Base-by-base conservation (phyloP, 1,284 basidiomycete species). In the Fomes fomentarius region DNA sequence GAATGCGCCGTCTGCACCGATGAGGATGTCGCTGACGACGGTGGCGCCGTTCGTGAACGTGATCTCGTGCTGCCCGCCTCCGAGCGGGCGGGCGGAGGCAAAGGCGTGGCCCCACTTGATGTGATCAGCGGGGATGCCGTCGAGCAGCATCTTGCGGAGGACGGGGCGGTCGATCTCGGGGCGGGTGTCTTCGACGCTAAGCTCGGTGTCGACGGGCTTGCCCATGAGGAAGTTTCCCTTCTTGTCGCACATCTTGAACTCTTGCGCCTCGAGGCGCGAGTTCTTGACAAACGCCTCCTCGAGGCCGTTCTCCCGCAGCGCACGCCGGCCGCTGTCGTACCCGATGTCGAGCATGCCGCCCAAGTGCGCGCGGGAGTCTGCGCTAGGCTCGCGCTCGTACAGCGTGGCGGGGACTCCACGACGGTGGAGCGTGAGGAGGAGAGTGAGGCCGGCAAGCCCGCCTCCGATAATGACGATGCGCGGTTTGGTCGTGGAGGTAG, bases 1-100 rank as follows among this genome's bases (percentile, higher is more conserved):
- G 70, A 74, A 77, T 6, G 75, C 67, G 10, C 79, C 78, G 52
- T 80, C 79, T 10, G 79, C 78, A n/a, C 78, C 79, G 21, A 81
- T 63, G 26, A 80, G 64, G 40, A 77, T 8, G 39, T 55, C 57
- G 17, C 15, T 26, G 6, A 50, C 33, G 5, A 46, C 22, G 9
- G 33, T 34, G 17, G 28, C 8, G 25, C 53, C 57, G 43, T 52
- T 52, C 2, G 53, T 26, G 47, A 58, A 58, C 17, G 47, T 44
- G 28, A 58, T 34, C 50, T 58, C 57, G 43, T 54, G 57, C 39
- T 33, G 22, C 17, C 57, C 53, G 25, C 21, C 26, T 5, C 30
- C 50, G 24, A 58, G 43, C 0, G 38, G 28, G 3, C 39, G 38
- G 10, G 47, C 43, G 10, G 47, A 38, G 26, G 40, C 15, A 28